Percentiles rank a stretch among this genome's conserved stretches.
phyloP scores from a whole-genome alignment of 2,329 filamentous ascomycete species.

The Meredithiella fracta region DNA sequence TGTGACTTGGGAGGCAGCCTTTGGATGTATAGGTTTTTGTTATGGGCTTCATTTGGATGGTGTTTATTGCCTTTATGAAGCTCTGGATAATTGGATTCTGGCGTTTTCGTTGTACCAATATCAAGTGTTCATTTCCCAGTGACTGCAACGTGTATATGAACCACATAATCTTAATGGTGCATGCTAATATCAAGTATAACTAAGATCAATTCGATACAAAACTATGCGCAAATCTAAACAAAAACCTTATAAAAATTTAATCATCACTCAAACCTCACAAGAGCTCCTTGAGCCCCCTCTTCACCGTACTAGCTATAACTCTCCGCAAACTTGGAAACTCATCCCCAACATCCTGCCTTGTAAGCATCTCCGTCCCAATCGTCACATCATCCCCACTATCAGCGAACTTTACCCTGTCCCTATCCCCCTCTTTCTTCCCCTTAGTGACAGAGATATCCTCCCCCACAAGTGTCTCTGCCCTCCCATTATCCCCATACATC shows the following conservation, averaged over 20 bases:
- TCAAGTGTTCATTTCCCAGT: neutral
- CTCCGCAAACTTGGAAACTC: neutral
- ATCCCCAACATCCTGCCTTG: too few species aligned
- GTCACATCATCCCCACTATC: too few species aligned
- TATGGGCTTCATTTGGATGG: neutral
- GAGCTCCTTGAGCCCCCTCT: neutral
- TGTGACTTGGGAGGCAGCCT: neutral
- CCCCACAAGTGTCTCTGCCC: neutral
- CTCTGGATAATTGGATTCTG: neutral
- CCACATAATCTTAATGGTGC: too few species aligned
- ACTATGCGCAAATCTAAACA: neutral
- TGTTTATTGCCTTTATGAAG: neutral
- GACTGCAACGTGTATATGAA: too few species aligned
- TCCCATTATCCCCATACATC: neutral
- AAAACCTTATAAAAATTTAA: neutral
- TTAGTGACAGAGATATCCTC: neutral
- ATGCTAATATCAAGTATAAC: neutral
- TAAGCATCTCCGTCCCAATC: too few species aligned
- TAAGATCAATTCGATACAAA: neutral
- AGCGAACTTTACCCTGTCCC: neutral
- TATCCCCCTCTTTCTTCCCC: neutral
- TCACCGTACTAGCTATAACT: neutral
- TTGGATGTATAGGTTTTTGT: neutral
- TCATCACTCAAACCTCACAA: neutral
- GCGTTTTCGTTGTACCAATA: neutral